Base-by-base conservation (phyloP, 1,284 basidiomycete species). In the Austroboletus novae-zelandiae region DNA sequence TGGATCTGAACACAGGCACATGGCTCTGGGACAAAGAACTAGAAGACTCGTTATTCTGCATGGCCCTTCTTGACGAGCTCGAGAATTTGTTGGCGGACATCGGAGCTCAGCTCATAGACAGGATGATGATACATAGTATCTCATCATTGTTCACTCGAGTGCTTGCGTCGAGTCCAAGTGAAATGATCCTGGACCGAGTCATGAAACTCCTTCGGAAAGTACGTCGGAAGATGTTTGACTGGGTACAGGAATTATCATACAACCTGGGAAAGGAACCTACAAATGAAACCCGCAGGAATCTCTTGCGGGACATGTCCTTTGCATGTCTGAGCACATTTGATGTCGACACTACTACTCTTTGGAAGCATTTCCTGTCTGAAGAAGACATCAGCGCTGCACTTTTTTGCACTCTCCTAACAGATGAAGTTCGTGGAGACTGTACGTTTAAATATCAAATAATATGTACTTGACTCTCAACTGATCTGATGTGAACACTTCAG, bases 21-120 rank as follows among this genome's bases (percentile, higher is more conserved):
- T 23, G 20, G 20, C 5, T 23, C 20, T 23, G 20, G 20, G 4
- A 23, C 20, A 23, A 5, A 23, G 20, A 23, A 5, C 20, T 23
- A 23, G 20, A 23, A 23, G 20, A 23, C 20, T 23, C 20, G 20
- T 23, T 2, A 23, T 23, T 23, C 20, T 23, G 2, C 20, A 2
- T 23, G 20, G 20, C 20, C 20, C 20, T 23, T 23, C 20, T 23
- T 5, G 20, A 23, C 20, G 20, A 23, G 20, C 20, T 23, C 20
- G 20, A 23, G 20, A 48, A 43, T 14, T 54, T 73, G 3, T 44
- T 72, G 13, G 43, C 36, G 5, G 57, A 57, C 9, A 55, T 74
- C 4, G 48, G 62, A 39, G 61, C 44, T 5, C 75, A 74, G 49
- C 75, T 74, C 73, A 11, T 29, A 29, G 35, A 20, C 25, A 32